These are phyloP conservation scores for Xerocomus cyaneibrunnescens DNA, from an alignment of 1,284 basidiomycete genomes.

Conservation along the genomic window DNA sequence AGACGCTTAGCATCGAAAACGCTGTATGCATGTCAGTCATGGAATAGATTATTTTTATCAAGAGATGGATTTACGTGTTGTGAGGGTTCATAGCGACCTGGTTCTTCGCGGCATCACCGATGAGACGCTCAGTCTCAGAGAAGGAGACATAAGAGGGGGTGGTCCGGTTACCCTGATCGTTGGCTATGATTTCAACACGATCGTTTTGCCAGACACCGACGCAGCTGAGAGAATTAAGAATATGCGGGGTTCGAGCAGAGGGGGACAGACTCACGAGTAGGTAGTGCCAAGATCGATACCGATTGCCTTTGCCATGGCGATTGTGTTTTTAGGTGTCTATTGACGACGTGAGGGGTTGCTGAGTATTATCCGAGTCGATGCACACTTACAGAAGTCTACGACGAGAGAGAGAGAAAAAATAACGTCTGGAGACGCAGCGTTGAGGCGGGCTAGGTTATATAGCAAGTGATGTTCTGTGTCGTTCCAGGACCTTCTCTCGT, in stretches of 20 bases:
- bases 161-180: conserved; percentile 97
- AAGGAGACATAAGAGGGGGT: conserved; percentile 95
- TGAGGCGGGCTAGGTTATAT: conserved; percentile 33
- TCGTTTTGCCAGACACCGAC: conserved; percentile 98
- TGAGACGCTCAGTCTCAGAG: conserved; percentile 91
- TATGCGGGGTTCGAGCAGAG: background rate
- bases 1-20: conserved; percentile 91
- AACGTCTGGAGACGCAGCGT: conserved; percentile 9
- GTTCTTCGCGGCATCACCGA: conserved; percentile 96
- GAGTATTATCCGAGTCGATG: conserved; percentile 1
- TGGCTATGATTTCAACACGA: conserved; percentile 97
- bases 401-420: conserved; percentile 11
- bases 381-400: conserved; percentile 18
- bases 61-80: conserved; percentile 54
- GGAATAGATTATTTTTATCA: conserved; percentile 15
- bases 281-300: conserved; percentile 92
- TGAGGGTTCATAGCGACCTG: conserved; percentile 87
- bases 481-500: conserved; percentile 40
- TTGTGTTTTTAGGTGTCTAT: conserved; percentile 4
- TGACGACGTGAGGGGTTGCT: conserved; percentile 1
- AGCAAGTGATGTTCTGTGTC: conserved; percentile 32
- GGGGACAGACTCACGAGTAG: conserved; percentile 61
- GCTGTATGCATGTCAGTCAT: conserved; percentile 37
- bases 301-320: conserved; percentile 75
- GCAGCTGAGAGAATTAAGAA: conserved; percentile 47